Conservation (phyloP, 2,329 filamentous ascomycete species). For the Ophiostoma ulmi region DNA sequence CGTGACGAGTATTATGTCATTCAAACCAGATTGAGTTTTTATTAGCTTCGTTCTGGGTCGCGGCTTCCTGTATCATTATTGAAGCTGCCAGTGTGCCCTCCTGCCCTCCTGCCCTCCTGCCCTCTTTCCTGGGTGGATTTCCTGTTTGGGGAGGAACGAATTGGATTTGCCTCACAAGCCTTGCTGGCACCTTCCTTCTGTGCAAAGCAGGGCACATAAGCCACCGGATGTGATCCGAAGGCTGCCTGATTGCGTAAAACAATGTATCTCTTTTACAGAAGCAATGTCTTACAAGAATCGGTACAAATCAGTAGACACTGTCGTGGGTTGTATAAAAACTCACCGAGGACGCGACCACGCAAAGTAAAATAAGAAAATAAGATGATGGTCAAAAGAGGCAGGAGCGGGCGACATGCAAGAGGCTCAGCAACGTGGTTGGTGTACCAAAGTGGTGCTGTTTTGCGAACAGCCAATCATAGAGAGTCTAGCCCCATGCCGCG, state of each 20-base stretch:
- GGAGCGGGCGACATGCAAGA: background rate
- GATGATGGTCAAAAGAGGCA: background rate
- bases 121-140: background rate
- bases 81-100: background rate
- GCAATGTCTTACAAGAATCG: background rate
- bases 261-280: background rate
- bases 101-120: background rate
- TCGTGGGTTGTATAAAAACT: background rate
- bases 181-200: background rate
- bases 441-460: background rate
- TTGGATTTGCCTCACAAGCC: slow-evolving; percentile 2
- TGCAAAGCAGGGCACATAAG: background rate
- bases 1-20: background rate
- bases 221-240: background rate
- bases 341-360: background rate
- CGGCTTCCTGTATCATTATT: background rate
- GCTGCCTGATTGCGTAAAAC: background rate
- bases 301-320: background rate
- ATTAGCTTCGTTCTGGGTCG: background rate
- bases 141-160: slow-evolving; percentile 1
- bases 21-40: no score
- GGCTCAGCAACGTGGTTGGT: slow-evolving; percentile 7
- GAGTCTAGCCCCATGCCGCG: background rate
- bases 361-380: background rate
- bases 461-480: slow-evolving; percentile 1